Conservation (phyloP, 306 rosid genomes). For the Cucumis hystrix region DNA sequence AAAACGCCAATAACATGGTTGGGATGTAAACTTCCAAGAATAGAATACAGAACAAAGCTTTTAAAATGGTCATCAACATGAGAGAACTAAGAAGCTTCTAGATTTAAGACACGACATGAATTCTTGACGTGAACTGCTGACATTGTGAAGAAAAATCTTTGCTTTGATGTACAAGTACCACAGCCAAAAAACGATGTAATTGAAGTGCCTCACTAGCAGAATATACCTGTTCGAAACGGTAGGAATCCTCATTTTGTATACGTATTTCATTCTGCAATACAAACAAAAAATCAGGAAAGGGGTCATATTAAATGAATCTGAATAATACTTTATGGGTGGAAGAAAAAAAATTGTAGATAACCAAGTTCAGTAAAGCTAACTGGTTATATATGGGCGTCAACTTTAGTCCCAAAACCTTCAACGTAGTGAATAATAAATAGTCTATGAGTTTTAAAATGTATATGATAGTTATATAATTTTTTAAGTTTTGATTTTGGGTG, state of each 20-base stretch:
- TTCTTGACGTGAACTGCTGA: neutral
- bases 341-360: neutral
- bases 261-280: constrained; percentile 67
- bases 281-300: neutral
- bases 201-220: constrained; percentile 3
- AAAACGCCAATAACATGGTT: neutral
- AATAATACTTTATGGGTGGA: neutral
- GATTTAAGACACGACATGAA: neutral
- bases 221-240: constrained; percentile 83
- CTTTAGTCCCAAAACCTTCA: neutral
- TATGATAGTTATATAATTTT: too few species aligned
- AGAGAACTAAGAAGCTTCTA: neutral
- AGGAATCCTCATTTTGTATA: constrained; percentile 59
- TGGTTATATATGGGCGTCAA: neutral
- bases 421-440: neutral
- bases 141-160: neutral
- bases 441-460: neutral
- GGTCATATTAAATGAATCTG: neutral
- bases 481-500: too few species aligned
- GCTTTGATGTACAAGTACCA: neutral
- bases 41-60: neutral
- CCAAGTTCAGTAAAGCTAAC: neutral
- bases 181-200: neutral
- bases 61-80: neutral
- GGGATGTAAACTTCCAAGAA: neutral